These are phyloP conservation scores for Fraxinus albicans DNA, from an alignment of 305 asterid species.

Conservation along the genomic window DNA sequence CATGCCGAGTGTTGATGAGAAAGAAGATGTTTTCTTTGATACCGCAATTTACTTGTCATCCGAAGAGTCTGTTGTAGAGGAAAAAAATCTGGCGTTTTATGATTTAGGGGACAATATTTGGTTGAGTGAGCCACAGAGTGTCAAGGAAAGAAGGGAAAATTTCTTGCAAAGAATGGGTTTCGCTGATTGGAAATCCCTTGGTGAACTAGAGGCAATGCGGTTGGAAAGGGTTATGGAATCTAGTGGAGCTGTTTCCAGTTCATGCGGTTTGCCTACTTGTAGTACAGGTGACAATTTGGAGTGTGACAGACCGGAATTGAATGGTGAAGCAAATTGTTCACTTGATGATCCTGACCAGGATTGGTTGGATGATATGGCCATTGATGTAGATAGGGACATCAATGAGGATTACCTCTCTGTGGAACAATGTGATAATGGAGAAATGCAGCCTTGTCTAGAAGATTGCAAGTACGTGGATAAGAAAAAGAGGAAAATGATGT, in stretches of 20 bases:
- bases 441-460: neutral
- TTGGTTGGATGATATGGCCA: slow-evolving; percentile 34
- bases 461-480: neutral
- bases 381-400: slow-evolving; percentile 22
- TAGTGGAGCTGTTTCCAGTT: slow-evolving; percentile 29
- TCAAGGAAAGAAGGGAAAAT: slow-evolving; percentile 47
- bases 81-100: slow-evolving; percentile 7
- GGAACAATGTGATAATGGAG: slow-evolving; percentile 12
- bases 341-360: slow-evolving; percentile 38
- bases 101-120: slow-evolving; percentile 46
- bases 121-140: slow-evolving; percentile 63
- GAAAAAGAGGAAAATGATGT: slow-evolving; percentile 37
- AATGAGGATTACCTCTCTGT: slow-evolving; percentile 8
- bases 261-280: slow-evolving; percentile 1
- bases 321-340: slow-evolving; percentile 51
- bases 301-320: slow-evolving; percentile 42
- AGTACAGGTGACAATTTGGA: slow-evolving; percentile 25
- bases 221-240: slow-evolving; percentile 24
- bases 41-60: slow-evolving; percentile 38
- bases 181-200: slow-evolving; percentile 17
- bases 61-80: slow-evolving; percentile 29
- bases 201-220: slow-evolving; percentile 21
- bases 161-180: slow-evolving; percentile 54
- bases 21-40: slow-evolving; percentile 67
- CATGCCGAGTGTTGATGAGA: slow-evolving; percentile 47